These are phyloP conservation scores for Chaetoceros tenuissimus DNA, from an alignment of 108 stramenopile genomes.

Conservation along the genomic window DNA sequence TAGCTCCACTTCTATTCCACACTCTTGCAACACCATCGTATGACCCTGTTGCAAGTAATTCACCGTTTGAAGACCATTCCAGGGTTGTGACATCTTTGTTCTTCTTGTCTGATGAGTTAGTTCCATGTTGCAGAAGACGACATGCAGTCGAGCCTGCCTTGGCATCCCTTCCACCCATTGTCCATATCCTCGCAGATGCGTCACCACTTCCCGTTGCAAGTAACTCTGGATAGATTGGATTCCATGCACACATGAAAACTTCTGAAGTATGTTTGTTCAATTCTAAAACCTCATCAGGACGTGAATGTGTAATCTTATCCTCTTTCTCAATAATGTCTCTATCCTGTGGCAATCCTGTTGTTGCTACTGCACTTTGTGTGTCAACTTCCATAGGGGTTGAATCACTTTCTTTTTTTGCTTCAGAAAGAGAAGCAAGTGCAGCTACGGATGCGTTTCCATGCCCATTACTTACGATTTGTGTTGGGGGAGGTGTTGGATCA, in stretches of 20 bases:
- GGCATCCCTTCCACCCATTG: constrained; percentile 64
- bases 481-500: neutral
- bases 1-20: constrained; percentile 74
- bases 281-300: constrained; percentile 54
- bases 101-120: constrained; percentile 68
- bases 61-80: constrained; percentile 92
- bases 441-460: constrained; percentile 3
- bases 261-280: constrained; percentile 82
- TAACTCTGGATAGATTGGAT: constrained; percentile 79
- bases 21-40: constrained; percentile 95
- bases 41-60: constrained; percentile 86
- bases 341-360: neutral
- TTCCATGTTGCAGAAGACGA: constrained; percentile 77
- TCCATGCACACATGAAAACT: constrained; percentile 98
- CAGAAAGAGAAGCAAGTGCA: constrained; percentile 3
- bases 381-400: neutral
- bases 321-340: constrained; percentile 29
- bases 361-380: neutral
- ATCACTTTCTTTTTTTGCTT: neutral
- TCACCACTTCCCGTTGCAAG: constrained; percentile 94
- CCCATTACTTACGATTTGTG: constrained; percentile 3
- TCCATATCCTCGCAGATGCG: constrained; percentile 90
- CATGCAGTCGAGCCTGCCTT: constrained; percentile 53
- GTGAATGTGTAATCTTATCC: constrained; percentile 51
- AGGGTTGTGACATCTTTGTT: constrained; percentile 95